These are phyloP conservation scores for Russula emetica DNA, from an alignment of 768 basidiomycete species.

Conservation along the genomic window DNA sequence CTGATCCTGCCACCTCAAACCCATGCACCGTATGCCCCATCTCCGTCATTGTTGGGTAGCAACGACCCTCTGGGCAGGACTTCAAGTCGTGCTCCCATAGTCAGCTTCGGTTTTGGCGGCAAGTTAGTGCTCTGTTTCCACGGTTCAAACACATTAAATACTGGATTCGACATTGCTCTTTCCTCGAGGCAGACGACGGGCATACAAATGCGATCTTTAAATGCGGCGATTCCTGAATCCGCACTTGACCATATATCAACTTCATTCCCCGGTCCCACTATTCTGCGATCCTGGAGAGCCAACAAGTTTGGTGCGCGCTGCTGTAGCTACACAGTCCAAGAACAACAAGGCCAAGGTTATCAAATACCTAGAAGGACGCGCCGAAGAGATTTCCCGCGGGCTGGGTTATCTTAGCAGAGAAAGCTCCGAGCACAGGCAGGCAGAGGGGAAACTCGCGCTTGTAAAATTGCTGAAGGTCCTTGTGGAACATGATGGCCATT, in stretches of 20 bases:
- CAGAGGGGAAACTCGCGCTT: conserved; percentile 74
- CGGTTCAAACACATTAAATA: conserved; percentile 55
- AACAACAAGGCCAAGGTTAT: conserved; percentile 76
- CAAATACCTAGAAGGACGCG: conserved; percentile 71
- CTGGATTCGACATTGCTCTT: conserved; percentile 74
- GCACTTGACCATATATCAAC: conserved; percentile 50
- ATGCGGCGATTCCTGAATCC: conserved; percentile 66
- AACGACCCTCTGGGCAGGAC: conserved; percentile 80
- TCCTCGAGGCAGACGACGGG: conserved; percentile 66
- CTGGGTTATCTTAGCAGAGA: conserved; percentile 61
- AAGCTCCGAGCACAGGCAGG: conserved; percentile 49
- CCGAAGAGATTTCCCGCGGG: conserved; percentile 72
- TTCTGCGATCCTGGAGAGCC: conserved; percentile 69
- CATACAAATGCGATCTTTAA: conserved; percentile 62
- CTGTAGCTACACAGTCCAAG: conserved; percentile 58
- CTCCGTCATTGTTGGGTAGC: conserved; percentile 73
- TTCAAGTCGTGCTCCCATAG: conserved; percentile 66
- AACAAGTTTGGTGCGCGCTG: conserved; percentile 63
- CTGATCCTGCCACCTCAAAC: conserved; percentile 35
- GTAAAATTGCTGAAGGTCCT: conserved; percentile 71
- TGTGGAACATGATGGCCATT: conserved; percentile 84
- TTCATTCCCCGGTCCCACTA: conserved; percentile 83
- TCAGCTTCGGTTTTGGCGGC: conserved; percentile 94
- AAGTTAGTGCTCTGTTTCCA: conserved; percentile 88
- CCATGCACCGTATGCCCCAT: conserved; percentile 70